Conservation (phyloP, 768 basidiomycete species). For the Lactarius indigo region DNA sequence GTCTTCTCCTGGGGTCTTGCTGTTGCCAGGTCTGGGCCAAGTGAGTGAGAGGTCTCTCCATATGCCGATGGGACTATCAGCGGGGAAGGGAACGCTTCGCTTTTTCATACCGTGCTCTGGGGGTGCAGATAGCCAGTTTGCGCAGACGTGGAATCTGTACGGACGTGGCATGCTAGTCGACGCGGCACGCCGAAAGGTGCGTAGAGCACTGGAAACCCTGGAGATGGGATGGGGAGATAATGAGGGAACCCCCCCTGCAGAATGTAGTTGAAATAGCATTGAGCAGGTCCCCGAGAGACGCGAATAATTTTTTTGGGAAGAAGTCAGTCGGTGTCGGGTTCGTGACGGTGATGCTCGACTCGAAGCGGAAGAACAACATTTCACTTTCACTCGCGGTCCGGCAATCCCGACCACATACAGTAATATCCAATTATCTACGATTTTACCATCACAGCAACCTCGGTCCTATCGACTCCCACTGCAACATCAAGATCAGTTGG, state of each 20-base stretch:
- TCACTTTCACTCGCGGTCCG: not conserved
- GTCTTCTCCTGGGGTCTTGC: slow-evolving; percentile 51
- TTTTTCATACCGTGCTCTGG: slow-evolving; percentile 34
- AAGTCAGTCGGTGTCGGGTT: not conserved
- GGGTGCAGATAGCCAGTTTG: slow-evolving; percentile 77
- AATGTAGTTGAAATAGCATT: not conserved
- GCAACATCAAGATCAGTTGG: not conserved
- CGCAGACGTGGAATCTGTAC: slow-evolving; percentile 72
- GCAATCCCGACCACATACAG: not conserved
- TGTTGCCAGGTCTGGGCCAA: slow-evolving; percentile 39
- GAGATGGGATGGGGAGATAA: not conserved
- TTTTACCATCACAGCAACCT: not conserved
- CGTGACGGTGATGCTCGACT: not conserved
- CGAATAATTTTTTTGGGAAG: slow-evolving; percentile 1
- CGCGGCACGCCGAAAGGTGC: slow-evolving; percentile 13
- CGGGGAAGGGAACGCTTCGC: slow-evolving; percentile 50
- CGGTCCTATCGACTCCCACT: not conserved
- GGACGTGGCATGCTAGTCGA: slow-evolving; percentile 38
- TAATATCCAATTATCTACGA: not conserved
- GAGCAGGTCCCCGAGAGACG: not conserved
- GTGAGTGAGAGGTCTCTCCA: slow-evolving; percentile 69
- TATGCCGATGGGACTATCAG: slow-evolving; percentile 52
- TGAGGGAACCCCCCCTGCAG: not conserved
- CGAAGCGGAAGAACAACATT: not conserved
- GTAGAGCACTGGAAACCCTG: not conserved